Evolutionary conservation across 257 asterid species (phyloP).

Genomic region (Ligustrum vulgare): DNA sequence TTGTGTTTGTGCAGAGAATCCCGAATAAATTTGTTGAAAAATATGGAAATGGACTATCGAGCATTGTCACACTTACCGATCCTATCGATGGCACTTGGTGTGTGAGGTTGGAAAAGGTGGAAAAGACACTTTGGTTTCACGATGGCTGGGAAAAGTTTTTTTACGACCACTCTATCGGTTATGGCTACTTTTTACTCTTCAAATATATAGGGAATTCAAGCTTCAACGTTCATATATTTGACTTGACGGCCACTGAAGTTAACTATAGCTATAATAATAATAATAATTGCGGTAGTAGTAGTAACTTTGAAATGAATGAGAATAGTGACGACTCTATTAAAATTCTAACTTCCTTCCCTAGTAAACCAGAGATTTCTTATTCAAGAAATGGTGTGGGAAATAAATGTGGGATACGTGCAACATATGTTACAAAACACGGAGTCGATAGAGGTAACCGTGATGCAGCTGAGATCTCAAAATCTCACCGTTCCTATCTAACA

Average conservation of each 20-base stretch:
- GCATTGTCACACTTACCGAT: neutral
- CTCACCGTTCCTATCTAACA: neutral
- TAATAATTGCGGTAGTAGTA: too few species aligned
- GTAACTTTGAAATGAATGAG: too few species aligned
- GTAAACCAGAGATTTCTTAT: too few species aligned
- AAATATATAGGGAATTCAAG: neutral
- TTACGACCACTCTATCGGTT: neutral
- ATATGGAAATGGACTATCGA: neutral
- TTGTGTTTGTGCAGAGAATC: neutral
- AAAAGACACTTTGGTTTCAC: neutral
- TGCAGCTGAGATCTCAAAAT: neutral
- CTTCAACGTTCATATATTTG: neutral
- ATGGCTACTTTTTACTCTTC: neutral
- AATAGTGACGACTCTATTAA: slow-evolving; percentile 12
- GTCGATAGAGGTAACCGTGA: too few species aligned
- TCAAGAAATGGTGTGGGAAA: too few species aligned
- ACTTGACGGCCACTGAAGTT: neutral
- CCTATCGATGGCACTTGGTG: neutral
- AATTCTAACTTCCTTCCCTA: neutral
- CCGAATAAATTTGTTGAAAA: neutral
- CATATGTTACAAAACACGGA: too few species aligned
- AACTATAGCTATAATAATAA: too few species aligned
- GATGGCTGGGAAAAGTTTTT: neutral
- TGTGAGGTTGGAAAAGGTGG: neutral
- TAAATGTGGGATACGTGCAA: too few species aligned